Evolutionary conservation across 345 rosid genomes (phyloP), one percentile per base, ranked within the genome.

Genomic region (Conringia planisiliqua): DNA sequence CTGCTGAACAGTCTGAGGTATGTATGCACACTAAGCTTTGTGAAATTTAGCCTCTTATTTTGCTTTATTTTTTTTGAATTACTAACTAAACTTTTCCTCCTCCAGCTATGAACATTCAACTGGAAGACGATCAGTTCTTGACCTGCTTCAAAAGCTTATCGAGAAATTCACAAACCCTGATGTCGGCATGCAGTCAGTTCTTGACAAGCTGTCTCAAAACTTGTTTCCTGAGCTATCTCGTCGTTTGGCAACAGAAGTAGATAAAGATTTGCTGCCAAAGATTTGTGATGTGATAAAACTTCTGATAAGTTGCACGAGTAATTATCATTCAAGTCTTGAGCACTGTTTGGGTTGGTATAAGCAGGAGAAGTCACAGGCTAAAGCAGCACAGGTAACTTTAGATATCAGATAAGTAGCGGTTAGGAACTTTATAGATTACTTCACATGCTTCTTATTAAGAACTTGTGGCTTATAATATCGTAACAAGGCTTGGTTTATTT

Each of bases 81-180:
- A 22, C 7, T 35, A 2, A 48, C 46, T 63, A 48, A 6, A 1
- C 44, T 16, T 70, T 18, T 65, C 56, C 59, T 83, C 70, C 81
- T 64, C 42, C 40, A 92, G 97, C 70, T 92, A 86, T 56, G 85
- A 84, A 76, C 85, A 87, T 87, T 51, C 90, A 72, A 74, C 85
- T 78, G 98, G 98, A 72, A 88, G 96, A 83, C 81, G 85, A 78
- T 86, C 93, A 54, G 96, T 87, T 29, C 91, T 92, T 68, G 91
- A 88, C 73, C 82, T 85, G 87, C 89, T 92, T 26, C 85, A 79
- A 56, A 83, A 82, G 12, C 81, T 92, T 16, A 79, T 89, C 46
- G 62, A 65, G 40, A 90, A 86, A 80, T 82, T 85, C 54, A 88
- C 85, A 7, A 6, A 60, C 2, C 17, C 29, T 71, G 11, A 11